These are phyloP conservation scores for Solanum sejunctum DNA, from an alignment of 257 asterid species.

Conservation along the genomic window DNA sequence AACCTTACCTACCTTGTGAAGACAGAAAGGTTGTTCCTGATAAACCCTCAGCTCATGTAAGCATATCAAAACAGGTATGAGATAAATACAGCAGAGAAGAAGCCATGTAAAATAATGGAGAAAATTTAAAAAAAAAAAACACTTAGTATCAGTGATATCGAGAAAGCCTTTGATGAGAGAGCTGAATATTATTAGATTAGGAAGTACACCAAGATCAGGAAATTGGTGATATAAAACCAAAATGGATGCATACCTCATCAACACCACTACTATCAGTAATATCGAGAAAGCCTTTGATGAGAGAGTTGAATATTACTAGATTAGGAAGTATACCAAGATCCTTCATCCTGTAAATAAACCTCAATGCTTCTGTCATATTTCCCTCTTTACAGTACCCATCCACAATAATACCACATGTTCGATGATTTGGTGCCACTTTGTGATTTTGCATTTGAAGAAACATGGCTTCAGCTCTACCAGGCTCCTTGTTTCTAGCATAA, in stretches of 20 bases:
- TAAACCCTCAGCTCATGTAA: background rate
- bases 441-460: constrained; percentile 45
- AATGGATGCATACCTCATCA: constrained; percentile 50
- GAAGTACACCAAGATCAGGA: constrained; percentile 31
- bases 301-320: constrained; percentile 73
- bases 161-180: constrained; percentile 76
- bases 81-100: background rate
- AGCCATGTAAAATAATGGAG: background rate
- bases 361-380: constrained; percentile 61
- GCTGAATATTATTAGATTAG: constrained; percentile 72
- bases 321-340: constrained; percentile 63
- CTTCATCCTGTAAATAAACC: constrained; percentile 71
- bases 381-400: constrained; percentile 84
- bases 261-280: constrained; percentile 52
- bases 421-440: constrained; percentile 54
- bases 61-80: background rate
- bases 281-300: constrained; percentile 67
- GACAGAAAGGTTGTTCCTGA: background rate
- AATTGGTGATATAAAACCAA: background rate
- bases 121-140: background rate
- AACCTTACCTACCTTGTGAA: background rate
- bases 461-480: constrained; percentile 66
- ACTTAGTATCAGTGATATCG: constrained; percentile 25
- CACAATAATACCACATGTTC: constrained; percentile 79
- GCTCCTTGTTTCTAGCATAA: constrained; percentile 57